Percentiles rank a stretch among this genome's conserved stretches.
Conservation (phyloP, 176 grass and related monocot species). For the Hyparrhenia diplandra region DNA sequence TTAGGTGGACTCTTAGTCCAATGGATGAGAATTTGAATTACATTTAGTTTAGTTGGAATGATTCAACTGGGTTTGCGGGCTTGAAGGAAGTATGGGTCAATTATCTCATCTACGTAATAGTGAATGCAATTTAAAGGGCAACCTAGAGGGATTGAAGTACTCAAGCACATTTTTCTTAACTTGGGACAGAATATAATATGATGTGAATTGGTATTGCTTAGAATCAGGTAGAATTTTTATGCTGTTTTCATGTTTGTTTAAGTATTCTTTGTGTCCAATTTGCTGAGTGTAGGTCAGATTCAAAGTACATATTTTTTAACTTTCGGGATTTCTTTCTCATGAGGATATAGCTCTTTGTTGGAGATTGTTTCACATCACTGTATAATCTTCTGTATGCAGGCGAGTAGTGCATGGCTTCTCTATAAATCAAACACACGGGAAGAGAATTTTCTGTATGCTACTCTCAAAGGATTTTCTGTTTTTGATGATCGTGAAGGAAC, state of each 20-base stretch:
- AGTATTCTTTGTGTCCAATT: conserved; percentile 13
- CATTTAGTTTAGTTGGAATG: neutral
- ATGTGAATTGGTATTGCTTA: neutral
- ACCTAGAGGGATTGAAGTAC: neutral
- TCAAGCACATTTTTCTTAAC: neutral
- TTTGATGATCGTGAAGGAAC: conserved; percentile 98
- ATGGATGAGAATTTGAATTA: neutral
- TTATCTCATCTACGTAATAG: conserved; percentile 9
- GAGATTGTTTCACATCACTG: neutral
- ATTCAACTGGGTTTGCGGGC: neutral
- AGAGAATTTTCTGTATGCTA: conserved; percentile 86
- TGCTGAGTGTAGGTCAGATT: neutral
- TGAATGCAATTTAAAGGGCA: neutral
- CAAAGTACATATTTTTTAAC: neutral
- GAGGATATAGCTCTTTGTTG: neutral
- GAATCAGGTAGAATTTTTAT: neutral
- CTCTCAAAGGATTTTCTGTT: conserved; percentile 95
- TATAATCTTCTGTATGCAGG: conserved; percentile 48
- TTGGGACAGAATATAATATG: neutral
- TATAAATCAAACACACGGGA: conserved; percentile 85
- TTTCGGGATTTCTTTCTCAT: neutral
- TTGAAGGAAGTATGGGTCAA: conserved; percentile 14
- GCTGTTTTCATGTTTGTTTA: neutral
- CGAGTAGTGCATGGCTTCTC: conserved; percentile 82
- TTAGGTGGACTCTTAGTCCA: neutral